Percentiles rank a stretch among this genome's conserved stretches.
phyloP scores from a whole-genome alignment of 305 asterid genomes.

The Fraxinus sp. region DNA sequence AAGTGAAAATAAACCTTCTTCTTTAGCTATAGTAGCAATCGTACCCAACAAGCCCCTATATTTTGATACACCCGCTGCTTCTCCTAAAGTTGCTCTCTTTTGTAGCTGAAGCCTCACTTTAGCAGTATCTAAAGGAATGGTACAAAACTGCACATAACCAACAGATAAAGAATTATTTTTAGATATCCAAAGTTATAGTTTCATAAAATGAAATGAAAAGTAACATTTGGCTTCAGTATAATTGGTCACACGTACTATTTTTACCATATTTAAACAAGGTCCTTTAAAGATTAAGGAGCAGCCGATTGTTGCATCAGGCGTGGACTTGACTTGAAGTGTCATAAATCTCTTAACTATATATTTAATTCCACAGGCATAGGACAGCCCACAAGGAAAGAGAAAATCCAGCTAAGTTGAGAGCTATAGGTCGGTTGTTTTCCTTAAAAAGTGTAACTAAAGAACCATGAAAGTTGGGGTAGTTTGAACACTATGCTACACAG shows the following conservation, averaged over 20 bases:
- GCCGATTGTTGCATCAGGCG: conserved; percentile 2
- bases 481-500: conserved; percentile 2
- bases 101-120: conserved; percentile 93
- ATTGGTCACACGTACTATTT: background rate
- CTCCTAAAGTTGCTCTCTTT: conserved; percentile 58
- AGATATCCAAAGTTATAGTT: conserved; percentile 14
- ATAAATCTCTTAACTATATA: background rate
- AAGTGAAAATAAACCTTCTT: conserved; percentile 75
- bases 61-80: conserved; percentile 46
- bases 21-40: conserved; percentile 68
- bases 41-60: conserved; percentile 76
- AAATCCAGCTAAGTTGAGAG: background rate
- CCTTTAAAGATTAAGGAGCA: background rate
- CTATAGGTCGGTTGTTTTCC: background rate
- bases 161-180: conserved; percentile 16
- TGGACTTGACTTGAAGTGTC: background rate
- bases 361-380: background rate
- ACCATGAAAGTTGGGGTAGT: background rate
- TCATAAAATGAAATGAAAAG: background rate
- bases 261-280: background rate
- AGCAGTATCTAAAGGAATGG: conserved; percentile 80
- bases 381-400: conserved; percentile 1
- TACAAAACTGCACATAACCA: conserved; percentile 60
- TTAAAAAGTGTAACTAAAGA: background rate
- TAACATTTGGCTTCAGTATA: background rate